Evolutionary conservation across 2,329 filamentous ascomycete species (phyloP), one percentile per base, ranked within the genome.

Genomic region (Cadophora gregata): DNA sequence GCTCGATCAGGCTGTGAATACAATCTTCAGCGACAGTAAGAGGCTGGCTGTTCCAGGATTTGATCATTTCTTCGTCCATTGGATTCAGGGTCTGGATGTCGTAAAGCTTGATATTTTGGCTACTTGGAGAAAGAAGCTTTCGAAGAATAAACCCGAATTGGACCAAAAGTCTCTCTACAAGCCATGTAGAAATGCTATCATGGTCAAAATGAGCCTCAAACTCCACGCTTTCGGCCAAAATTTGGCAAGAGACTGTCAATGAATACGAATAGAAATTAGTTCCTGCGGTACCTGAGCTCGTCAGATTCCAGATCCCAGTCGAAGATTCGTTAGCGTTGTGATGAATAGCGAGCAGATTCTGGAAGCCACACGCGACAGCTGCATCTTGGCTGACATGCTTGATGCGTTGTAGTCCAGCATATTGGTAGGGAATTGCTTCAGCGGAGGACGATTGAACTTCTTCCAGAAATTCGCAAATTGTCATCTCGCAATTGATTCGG

Each of bases 1-100:
- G 1, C 78, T 72, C 19, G 87, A 81, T 5, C 80, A 79, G 0
- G 80, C 72, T 0, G 85, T 84, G 72, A 94, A 91, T 29, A 85
- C 81, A 1, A n/a, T n/a, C 9, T 16, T 45, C 42, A 9, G 21
- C 42, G 1, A 9, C 8, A 4, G 19, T 4, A 3, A 45, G 19
- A n/a, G 42, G 42, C 16, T 5, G 16, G 10, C 42, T n/a, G 19
- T 45, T 45, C 42, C 42, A 45, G 19, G 42, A n/a, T n/a, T n/a
- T n/a, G 16, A 45, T 45, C 19, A 45, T n/a, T 3, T n/a, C 42
- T 4, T 21, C 19, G 10, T 45, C 42, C 4, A 5, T 21, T 45
- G 42, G 19, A 21, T 45, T 45, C 19, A 45, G 4, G 4, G 16
- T n/a, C 19, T 45, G 16, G 42, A 45, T 45, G 19, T 45, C 19